A percentile compares a stretch with the other conserved stretches of the same genome.
Conservation (phyloP, 2,329 filamentous ascomycete species). For the Rutstroemia sp. region DNA sequence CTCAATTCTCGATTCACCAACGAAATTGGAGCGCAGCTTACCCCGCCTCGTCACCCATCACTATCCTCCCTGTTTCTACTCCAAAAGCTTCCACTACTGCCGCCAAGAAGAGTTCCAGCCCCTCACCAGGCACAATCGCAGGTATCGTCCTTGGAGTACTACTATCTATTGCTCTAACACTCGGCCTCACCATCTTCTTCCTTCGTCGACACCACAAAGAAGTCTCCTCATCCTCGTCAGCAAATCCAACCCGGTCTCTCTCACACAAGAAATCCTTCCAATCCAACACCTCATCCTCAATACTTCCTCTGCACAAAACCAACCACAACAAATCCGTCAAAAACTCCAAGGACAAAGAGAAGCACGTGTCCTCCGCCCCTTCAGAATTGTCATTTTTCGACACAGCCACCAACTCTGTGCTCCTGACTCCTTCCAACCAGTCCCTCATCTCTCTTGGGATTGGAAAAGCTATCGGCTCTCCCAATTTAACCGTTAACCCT, state of each 20-base stretch:
- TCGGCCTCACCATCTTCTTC: not conserved
- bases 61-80: slow-evolving; percentile 13
- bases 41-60: slow-evolving; percentile 11
- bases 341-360: not conserved
- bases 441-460: slow-evolving; percentile 1
- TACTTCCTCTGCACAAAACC: not conserved
- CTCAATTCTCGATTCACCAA: slow-evolving; percentile 33
- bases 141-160: slow-evolving; percentile 4
- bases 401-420: slow-evolving; percentile 3
- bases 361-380: not conserved
- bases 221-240: not conserved
- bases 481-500: not conserved
- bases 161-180: slow-evolving; percentile 2
- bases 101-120: not conserved
- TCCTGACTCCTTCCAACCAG: not conserved
- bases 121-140: not conserved
- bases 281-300: not conserved
- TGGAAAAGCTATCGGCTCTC: slow-evolving; percentile 2
- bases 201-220: not conserved
- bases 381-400: slow-evolving; percentile 7
- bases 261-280: not conserved
- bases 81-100: not conserved
- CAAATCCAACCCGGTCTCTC: slow-evolving; percentile 1
- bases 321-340: not conserved
- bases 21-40: slow-evolving; percentile 18